phyloP scores from a whole-genome alignment of 2,329 filamentous ascomycete genomes.

The Colletotrichum gigasporum region DNA sequence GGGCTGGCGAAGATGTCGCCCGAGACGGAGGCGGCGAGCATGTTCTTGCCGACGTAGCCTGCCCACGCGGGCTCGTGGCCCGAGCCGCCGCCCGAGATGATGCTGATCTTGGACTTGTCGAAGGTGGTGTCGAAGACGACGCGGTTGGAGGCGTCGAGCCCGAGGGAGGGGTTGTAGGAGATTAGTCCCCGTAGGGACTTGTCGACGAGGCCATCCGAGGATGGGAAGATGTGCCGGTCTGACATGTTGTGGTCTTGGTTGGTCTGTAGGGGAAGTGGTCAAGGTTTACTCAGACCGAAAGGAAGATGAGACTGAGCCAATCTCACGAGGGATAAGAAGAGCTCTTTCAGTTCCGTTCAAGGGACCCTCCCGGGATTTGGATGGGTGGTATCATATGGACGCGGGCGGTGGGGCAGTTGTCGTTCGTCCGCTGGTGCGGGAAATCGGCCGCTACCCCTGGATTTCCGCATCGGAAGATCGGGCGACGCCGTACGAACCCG shows the following conservation, averaged over 20 bases:
- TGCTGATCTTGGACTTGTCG: constrained; percentile 54
- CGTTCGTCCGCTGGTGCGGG: constrained; percentile 5
- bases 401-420: constrained; percentile 9
- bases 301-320: too few relatives aligned
- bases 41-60: constrained; percentile 69
- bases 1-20: constrained; percentile 73
- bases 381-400: constrained; percentile 12
- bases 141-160: constrained; percentile 59
- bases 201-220: constrained; percentile 61
- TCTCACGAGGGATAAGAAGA: too few relatives aligned
- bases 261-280: neutral
- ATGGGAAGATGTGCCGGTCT: constrained; percentile 61
- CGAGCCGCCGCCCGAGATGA: constrained; percentile 65
- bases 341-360: too few relatives aligned
- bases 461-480: constrained; percentile 30
- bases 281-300: too few relatives aligned
- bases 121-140: constrained; percentile 60
- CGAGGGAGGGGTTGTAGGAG: constrained; percentile 61
- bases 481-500: neutral
- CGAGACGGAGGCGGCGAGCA: constrained; percentile 68
- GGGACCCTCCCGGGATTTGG: too few relatives aligned
- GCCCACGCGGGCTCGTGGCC: constrained; percentile 71
- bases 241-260: constrained; percentile 51
- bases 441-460: constrained; percentile 13
- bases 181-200: constrained; percentile 61